phyloP scores from a whole-genome alignment of 140 eudicot species.

The Bidens hawaiensis region DNA sequence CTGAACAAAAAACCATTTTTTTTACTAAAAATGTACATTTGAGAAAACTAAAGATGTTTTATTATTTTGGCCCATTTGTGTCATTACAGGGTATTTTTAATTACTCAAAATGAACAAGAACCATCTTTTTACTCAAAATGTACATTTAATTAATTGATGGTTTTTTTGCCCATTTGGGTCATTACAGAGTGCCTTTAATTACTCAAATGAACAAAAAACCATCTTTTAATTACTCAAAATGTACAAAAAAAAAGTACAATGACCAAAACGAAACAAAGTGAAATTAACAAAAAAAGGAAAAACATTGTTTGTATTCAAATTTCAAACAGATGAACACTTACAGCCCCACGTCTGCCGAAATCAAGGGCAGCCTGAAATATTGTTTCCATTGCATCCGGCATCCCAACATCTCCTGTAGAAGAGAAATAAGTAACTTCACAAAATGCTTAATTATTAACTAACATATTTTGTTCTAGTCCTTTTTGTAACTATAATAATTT shows the following conservation, averaged over 20 bases:
- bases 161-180: neutral
- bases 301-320: neutral
- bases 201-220: neutral
- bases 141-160: neutral
- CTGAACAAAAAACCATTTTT: too few species aligned
- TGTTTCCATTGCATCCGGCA: conserved; percentile 98
- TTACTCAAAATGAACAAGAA: too few species aligned
- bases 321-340: conserved; percentile 37
- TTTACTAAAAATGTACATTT: too few species aligned
- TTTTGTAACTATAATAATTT: neutral
- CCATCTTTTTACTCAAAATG: too few species aligned
- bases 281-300: neutral
- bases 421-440: neutral
- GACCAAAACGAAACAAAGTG: neutral
- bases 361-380: conserved; percentile 84
- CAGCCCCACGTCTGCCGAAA: conserved; percentile 88
- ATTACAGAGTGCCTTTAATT: neutral
- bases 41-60: too few species aligned
- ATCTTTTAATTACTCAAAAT: neutral
- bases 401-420: conserved; percentile 58
- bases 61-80: too few species aligned
- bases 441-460: neutral
- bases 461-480: neutral
- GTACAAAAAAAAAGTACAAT: neutral
- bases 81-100: too few species aligned